phyloP scores from a whole-genome alignment of 306 rosid genomes.

The Argentina anserina region DNA sequence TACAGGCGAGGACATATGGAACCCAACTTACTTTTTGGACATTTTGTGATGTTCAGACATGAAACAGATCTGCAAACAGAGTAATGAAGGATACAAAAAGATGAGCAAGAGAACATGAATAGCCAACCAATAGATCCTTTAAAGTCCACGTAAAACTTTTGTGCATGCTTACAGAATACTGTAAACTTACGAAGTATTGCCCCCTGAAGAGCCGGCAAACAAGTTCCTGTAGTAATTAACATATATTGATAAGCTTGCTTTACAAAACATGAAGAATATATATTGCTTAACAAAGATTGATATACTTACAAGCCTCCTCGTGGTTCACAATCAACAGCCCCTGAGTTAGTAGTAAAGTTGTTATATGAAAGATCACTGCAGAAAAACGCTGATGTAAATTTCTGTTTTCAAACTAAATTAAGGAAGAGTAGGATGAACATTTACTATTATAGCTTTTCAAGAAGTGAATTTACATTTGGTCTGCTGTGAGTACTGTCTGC shows the following conservation, averaged over 20 bases:
- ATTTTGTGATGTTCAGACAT: not conserved
- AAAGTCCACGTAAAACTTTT: not conserved
- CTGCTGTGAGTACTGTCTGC: slow-evolving; percentile 16
- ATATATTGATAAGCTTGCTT: not conserved
- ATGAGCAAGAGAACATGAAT: slow-evolving; percentile 4
- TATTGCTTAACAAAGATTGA: not conserved
- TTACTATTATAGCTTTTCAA: not conserved
- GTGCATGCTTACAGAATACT: not conserved
- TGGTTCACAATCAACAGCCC: slow-evolving; percentile 21
- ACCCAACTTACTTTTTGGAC: slow-evolving; percentile 38
- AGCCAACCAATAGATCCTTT: not conserved
- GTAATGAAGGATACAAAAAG: slow-evolving; percentile 19
- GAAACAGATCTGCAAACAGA: slow-evolving; percentile 34
- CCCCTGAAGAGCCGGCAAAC: slow-evolving; percentile 41
- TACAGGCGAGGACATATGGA: not conserved
- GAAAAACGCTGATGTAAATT: too few relatives aligned
- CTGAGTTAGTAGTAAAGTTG: slow-evolving; percentile 27
- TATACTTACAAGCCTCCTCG: slow-evolving; percentile 41
- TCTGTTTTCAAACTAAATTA: too few relatives aligned
- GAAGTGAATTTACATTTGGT: slow-evolving; percentile 33
- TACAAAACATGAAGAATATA: not conserved
- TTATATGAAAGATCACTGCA: slow-evolving; percentile 54
- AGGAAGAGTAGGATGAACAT: not conserved
- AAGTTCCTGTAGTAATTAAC: slow-evolving; percentile 40
- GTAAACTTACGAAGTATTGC: slow-evolving; percentile 43